These are phyloP conservation scores for Przewalskia tangutica DNA, from an alignment of 257 asterid species.

Conservation along the genomic window DNA sequence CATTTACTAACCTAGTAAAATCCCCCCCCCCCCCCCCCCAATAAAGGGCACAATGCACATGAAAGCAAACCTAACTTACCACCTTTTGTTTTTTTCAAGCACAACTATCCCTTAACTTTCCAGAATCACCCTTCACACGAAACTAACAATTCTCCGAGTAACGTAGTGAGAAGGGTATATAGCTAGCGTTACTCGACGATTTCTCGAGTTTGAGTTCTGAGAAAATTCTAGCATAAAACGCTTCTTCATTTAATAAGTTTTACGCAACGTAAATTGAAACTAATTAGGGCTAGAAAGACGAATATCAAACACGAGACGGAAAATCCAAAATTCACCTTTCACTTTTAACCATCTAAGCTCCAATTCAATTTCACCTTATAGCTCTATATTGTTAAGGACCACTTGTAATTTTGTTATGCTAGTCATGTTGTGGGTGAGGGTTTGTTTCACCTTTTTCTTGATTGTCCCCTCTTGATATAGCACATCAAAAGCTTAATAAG, in stretches of 20 bases:
- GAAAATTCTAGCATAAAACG: too few relatives aligned
- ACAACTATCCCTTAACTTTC: neutral
- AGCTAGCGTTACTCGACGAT: too few relatives aligned
- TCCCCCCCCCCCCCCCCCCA: neutral
- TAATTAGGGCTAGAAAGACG: rapidly evolving
- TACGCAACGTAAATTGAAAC: rapidly evolving
- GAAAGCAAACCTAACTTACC: neutral
- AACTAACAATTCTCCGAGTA: neutral
- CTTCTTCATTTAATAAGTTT: neutral
- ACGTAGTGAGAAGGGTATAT: neutral
- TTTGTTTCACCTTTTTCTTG: neutral
- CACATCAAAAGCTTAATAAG: neutral
- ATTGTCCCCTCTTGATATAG: neutral
- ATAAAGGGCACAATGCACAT: neutral
- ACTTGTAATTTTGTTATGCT: neutral
- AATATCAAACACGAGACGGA: too few relatives aligned
- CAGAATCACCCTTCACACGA: neutral
- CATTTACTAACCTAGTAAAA: neutral
- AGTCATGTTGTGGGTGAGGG: neutral
- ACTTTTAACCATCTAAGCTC: neutral
- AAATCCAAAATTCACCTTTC: neutral
- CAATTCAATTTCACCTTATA: neutral
- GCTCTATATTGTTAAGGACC: neutral
- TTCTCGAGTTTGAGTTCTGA: rapidly evolving
- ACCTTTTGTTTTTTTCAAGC: neutral